Evolutionary conservation across 352 stramenopile genomes (phyloP).

Genomic region (Pythium coloratum): DNA sequence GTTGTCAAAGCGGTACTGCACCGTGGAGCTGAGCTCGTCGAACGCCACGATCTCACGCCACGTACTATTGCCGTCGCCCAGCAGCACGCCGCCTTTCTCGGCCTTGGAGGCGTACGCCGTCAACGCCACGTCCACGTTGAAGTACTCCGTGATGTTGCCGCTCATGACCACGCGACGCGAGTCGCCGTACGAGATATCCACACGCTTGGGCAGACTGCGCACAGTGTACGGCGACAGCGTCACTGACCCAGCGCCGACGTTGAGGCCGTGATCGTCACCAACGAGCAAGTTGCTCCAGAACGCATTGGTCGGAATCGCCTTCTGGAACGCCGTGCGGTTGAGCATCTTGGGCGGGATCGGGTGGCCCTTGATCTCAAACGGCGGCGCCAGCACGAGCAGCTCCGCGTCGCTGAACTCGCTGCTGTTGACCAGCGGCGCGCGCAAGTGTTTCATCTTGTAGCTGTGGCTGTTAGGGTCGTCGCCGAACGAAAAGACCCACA

Average conservation of each 20-base stretch:
- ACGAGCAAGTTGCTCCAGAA: conserved; percentile 91
- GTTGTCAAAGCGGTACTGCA: conserved; percentile 62
- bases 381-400: conserved; percentile 58
- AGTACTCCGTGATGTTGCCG: conserved; percentile 72
- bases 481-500: conserved; percentile 35
- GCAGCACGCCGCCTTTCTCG: conserved; percentile 29
- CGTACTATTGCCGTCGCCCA: conserved; percentile 68
- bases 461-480: conserved; percentile 24
- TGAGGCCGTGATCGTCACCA: conserved; percentile 68
- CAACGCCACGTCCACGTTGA: conserved; percentile 76
- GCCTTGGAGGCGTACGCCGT: conserved; percentile 40
- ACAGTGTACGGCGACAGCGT: conserved; percentile 86
- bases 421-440: conserved; percentile 20
- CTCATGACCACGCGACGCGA: conserved; percentile 63
- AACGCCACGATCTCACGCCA: conserved; percentile 63
- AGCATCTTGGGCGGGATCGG: conserved; percentile 63
- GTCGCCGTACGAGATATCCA: conserved; percentile 86
- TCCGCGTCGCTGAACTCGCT: conserved; percentile 35
- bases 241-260: conserved; percentile 67
- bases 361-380: conserved; percentile 54
- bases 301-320: conserved; percentile 81
- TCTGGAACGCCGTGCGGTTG: conserved; percentile 37
- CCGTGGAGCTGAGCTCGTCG: conserved; percentile 60
- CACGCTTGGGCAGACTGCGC: conserved; percentile 55
- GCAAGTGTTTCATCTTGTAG: conserved; percentile 17